Evolutionary conservation across 805 yeast species (phyloP).

Genomic region (Metschnikowia orientalis): DNA sequence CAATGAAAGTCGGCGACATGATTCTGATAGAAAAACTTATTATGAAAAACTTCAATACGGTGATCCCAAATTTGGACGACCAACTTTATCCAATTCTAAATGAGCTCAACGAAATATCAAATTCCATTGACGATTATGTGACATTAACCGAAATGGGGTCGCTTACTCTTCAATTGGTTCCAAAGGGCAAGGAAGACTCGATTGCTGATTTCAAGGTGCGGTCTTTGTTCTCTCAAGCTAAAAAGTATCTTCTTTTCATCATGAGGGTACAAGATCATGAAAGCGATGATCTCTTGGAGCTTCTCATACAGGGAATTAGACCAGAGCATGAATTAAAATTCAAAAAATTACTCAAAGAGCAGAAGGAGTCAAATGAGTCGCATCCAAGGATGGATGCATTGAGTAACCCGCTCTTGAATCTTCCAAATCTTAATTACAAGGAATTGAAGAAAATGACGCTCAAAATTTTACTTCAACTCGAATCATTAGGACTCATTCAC

Average conservation of each 20-base stretch:
- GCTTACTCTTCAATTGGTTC: constrained; percentile 55
- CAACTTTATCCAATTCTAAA: constrained; percentile 43
- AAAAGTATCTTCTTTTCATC: constrained; percentile 76
- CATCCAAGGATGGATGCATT: neutral
- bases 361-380: constrained; percentile 1
- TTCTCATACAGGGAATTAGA: constrained; percentile 61
- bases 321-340: constrained; percentile 68
- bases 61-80: constrained; percentile 53
- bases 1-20: constrained; percentile 44
- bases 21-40: constrained; percentile 42
- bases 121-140: constrained; percentile 37
- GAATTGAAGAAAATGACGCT: constrained; percentile 74
- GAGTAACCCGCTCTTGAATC: constrained; percentile 42
- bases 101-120: constrained; percentile 37
- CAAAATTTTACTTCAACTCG: constrained; percentile 72
- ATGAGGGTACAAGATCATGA: constrained; percentile 66
- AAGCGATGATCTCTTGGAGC: constrained; percentile 60
- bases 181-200: constrained; percentile 42
- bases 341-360: constrained; percentile 40
- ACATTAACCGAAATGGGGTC: constrained; percentile 49
- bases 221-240: constrained; percentile 67
- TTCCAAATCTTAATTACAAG: constrained; percentile 53
- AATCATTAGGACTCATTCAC: constrained; percentile 57
- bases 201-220: constrained; percentile 53
- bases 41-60: constrained; percentile 35